A percentile compares a stretch with the other conserved stretches of the same genome.
These are phyloP conservation scores for Rubus parviflorus DNA, from an alignment of 306 rosid species.

Conservation along the genomic window DNA sequence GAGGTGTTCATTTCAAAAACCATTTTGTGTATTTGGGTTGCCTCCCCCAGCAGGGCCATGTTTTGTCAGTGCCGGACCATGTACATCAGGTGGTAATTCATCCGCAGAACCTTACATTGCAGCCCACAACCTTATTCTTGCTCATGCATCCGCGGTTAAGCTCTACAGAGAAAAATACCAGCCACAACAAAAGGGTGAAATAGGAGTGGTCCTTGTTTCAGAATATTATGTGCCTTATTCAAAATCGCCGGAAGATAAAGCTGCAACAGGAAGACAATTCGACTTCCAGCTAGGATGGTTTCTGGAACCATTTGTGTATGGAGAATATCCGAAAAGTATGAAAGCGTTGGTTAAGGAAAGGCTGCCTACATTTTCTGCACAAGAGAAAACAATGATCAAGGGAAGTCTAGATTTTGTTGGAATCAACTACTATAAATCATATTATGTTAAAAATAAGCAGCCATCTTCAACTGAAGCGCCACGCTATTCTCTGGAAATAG, in stretches of 20 bases:
- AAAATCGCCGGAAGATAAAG: constrained; percentile 3
- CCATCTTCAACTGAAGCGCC: not conserved
- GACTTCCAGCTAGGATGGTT: constrained; percentile 18
- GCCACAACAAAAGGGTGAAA: constrained; percentile 6
- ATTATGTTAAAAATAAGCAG: not conserved
- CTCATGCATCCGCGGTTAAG: constrained; percentile 30
- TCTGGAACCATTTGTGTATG: not conserved
- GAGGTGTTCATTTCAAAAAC: constrained; percentile 45
- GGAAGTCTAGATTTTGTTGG: constrained; percentile 3
- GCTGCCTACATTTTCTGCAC: constrained; percentile 3
- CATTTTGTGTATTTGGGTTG: constrained; percentile 25
- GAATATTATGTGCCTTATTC: not conserved
- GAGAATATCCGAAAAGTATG: constrained; percentile 7
- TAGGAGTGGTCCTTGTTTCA: not conserved
- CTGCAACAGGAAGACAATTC: not conserved
- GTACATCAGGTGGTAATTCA: constrained; percentile 17
- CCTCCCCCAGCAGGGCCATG: not conserved
- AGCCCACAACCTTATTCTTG: constrained; percentile 34
- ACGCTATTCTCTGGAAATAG: not conserved
- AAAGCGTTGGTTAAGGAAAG: constrained; percentile 3
- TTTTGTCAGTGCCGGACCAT: not conserved
- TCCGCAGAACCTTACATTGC: constrained; percentile 34
- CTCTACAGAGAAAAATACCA: constrained; percentile 31
- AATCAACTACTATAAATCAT: constrained; percentile 4
- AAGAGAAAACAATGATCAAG: constrained; percentile 7